Base-by-base conservation (phyloP, 2,329 filamentous ascomycete genomes). In the Aspergillus latus region DNA sequence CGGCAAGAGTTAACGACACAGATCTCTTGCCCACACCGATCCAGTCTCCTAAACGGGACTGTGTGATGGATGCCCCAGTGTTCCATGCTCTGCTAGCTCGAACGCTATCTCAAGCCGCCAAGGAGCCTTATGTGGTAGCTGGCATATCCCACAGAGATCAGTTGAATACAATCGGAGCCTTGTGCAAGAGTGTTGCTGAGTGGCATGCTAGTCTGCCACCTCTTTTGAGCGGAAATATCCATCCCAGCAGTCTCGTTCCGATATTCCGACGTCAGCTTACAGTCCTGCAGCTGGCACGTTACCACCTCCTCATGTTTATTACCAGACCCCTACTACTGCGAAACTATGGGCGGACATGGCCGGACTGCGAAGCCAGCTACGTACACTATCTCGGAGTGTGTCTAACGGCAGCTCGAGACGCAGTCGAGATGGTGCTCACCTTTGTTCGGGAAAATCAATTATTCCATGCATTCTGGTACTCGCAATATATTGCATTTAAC, bases 401-500 rank as follows among this genome's bases (percentile, higher is more conserved):
- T 29, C 45, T 65, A 3, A 52, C 49, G 1, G 61, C 60, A 4
- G 63, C 62, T 3, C 52, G 53, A 16, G 58, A 64, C 7, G 59
- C 64, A 6, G 56, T 66, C 6, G 58, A 64, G 36, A 21, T 64
- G 13, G 59, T 64, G 2, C 55, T 65, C 28, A 57, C 52, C n/a
- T 59, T 65, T 15, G 63, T 60, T 8, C 57, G 61, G 4, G 64
- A 64, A 2, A 60, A 62, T 8, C 58, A 64, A 13, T 45, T 66
- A 8, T 65, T 63, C n/a, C 60, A 56, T 1, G 57, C 63, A 2
- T 66, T 66, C 16, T 66, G 64, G 64, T 66, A 63, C 13, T 64
- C 64, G 1, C 64, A 66, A 44, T 66, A 66, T 11, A 64, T 66
- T n/a, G 58, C 64, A 1, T 65, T 66, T 49, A 65, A 65, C 10